Conservation (phyloP, 768 basidiomycete genomes). For the Tulasnella sp. region DNA sequence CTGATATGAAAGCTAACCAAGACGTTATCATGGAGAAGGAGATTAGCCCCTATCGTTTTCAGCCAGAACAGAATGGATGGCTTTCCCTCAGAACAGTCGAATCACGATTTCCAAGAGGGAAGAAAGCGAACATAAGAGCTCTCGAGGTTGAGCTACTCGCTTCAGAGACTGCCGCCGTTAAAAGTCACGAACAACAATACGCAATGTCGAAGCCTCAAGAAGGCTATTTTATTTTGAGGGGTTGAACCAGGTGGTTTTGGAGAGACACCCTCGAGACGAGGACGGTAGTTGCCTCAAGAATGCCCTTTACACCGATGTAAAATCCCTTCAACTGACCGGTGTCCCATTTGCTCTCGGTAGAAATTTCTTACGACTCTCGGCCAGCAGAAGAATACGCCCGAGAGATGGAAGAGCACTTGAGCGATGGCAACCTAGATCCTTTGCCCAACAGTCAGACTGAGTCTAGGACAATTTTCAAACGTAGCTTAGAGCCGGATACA, state of each 20-base stretch:
- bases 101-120: background rate
- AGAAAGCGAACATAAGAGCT: background rate
- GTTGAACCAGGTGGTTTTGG: background rate
- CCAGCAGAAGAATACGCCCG: background rate
- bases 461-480: background rate
- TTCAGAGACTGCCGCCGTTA: background rate
- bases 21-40: background rate
- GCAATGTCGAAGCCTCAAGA: background rate
- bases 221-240: too few species aligned
- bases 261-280: background rate
- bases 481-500: background rate
- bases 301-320: too few species aligned
- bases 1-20: background rate
- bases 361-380: background rate
- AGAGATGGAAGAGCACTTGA: background rate
- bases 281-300: background rate
- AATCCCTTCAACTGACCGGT: background rate
- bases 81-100: background rate
- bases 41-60: background rate
- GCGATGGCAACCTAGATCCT: background rate
- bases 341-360: too few species aligned
- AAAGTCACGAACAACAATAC: background rate
- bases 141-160: background rate
- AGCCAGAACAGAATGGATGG: background rate
- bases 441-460: background rate